phyloP scores from a whole-genome alignment of 2,329 filamentous ascomycete species.

The Diaporthe velutina region DNA sequence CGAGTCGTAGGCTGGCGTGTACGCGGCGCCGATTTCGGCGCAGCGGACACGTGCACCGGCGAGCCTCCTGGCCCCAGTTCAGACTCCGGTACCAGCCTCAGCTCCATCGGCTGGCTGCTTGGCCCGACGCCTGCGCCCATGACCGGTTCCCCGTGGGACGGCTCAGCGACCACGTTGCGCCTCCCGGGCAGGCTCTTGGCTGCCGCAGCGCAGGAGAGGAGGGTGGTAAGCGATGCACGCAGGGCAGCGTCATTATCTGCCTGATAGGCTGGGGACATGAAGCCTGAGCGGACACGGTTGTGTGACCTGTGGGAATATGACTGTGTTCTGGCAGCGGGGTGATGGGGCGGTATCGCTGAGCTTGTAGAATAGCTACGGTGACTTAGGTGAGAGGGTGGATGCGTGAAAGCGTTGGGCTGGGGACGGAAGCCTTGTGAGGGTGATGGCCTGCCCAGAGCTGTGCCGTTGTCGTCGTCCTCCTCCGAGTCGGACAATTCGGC shows the following conservation, averaged over 20 bases:
- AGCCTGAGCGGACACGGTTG: slow-evolving; percentile 66
- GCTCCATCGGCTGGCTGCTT: slow-evolving; percentile 67
- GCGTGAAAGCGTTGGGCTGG: slow-evolving; percentile 92
- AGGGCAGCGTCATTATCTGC: slow-evolving; percentile 94
- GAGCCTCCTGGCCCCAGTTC: slow-evolving; percentile 62
- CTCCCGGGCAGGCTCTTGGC: slow-evolving; percentile 84
- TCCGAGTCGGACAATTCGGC: slow-evolving; percentile 55
- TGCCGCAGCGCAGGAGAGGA: slow-evolving; percentile 94
- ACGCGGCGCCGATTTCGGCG: slow-evolving; percentile 41
- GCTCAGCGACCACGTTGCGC: slow-evolving; percentile 53
- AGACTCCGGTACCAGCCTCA: slow-evolving; percentile 72
- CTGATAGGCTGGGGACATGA: slow-evolving; percentile 81
- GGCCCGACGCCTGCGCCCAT: slow-evolving; percentile 56
- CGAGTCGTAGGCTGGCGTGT: slow-evolving; percentile 36
- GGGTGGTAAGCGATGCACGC: slow-evolving; percentile 91
- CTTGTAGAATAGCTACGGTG: slow-evolving; percentile 64
- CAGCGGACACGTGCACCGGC: slow-evolving; percentile 42
- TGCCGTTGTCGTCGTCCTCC: slow-evolving; percentile 80
- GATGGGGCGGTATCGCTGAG: slow-evolving; percentile 59
- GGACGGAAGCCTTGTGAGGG: slow-evolving; percentile 77
- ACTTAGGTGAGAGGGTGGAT: slow-evolving; percentile 73
- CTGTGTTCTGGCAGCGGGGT: slow-evolving; percentile 47
- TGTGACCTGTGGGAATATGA: slow-evolving; percentile 63
- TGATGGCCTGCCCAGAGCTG: slow-evolving; percentile 77
- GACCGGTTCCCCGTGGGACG: slow-evolving; percentile 46